Evolutionary conservation across 1,284 basidiomycete genomes (phyloP), one percentile per base, ranked within the genome.

Genomic region (Somion occarium): DNA sequence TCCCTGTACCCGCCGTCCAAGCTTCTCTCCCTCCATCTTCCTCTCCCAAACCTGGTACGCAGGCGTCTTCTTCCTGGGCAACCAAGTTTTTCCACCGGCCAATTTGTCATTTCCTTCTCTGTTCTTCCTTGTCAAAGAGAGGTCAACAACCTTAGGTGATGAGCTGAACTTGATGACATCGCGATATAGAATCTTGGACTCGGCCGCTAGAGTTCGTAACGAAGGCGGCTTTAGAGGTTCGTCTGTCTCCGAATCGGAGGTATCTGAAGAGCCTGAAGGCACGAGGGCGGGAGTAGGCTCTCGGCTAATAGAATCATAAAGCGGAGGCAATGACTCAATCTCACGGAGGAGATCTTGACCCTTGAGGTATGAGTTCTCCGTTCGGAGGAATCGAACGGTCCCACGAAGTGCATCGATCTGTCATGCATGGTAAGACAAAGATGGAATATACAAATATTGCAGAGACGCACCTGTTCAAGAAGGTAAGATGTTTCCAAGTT

Each of bases 301-400:
- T 22, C 78, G 71, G 24, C 63, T 67, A 53, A 72, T 52, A n/a
- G 74, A 73, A 44, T 71, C 68, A 2, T 76, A 71, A 9, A 95
- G 75, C 0, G 73, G 71, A 9, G 86, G 89, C 0, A 98, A 73
- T 2, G 81, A 67, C 55, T 88, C 79, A 51, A 98, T 83, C 60
- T 93, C 89, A 51, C 80, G 78, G 56, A 95, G 80, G 1, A 98
- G 75, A 62, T 93, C 91, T 64, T 91, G 86, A 1, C 92, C 88
- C 64, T 91, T 95, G 66, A 99, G 82, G 64, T 90, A 90, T 1
- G 90, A 82, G 67, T 99, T 99, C 68, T 99, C 96, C 34, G 79
- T 83, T 18, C 94, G 84, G 24, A 99, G 74, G 79, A 90, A 96
- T 24, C 90, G 83, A 23, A 99, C 82, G 0, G 93, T 93, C 2